Conservation (phyloP, 2,329 filamentous ascomycete genomes). For the Sporothrix pallida region DNA sequence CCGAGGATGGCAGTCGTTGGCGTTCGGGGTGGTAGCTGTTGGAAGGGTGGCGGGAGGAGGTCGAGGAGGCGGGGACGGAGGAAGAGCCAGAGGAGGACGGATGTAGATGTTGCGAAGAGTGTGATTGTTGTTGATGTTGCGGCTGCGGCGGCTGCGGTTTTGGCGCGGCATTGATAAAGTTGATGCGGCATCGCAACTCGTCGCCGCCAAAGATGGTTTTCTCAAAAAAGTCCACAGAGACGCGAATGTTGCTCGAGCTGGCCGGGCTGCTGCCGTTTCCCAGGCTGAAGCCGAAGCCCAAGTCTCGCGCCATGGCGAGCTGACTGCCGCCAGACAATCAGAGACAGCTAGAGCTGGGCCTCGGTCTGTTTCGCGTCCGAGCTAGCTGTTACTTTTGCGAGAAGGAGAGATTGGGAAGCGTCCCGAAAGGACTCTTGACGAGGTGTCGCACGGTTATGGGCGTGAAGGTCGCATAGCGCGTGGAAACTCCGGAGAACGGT, state of each 20-base stretch:
- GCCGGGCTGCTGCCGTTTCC: constrained; percentile 6
- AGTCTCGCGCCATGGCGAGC: constrained; percentile 34
- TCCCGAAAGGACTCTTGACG: constrained; percentile 9
- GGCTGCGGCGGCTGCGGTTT: constrained; percentile 32
- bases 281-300: neutral
- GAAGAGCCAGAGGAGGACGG: neutral
- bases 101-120: constrained; percentile 21
- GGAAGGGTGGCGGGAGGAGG: constrained; percentile 38
- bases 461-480: constrained; percentile 28
- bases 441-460: constrained; percentile 34
- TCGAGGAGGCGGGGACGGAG: neutral
- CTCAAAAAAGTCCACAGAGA: constrained; percentile 94
- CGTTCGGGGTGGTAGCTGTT: constrained; percentile 30
- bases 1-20: constrained; percentile 21
- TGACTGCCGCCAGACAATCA: neutral
- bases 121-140: neutral
- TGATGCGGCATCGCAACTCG: constrained; percentile 93
- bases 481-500: constrained; percentile 7
- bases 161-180: constrained; percentile 81
- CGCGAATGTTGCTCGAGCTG: constrained; percentile 75
- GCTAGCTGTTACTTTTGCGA: neutral
- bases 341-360: neutral
- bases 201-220: constrained; percentile 96
- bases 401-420: neutral
- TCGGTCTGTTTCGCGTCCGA: neutral